These are phyloP conservation scores for Apiospora pterosperma DNA, from an alignment of 2,329 filamentous ascomycete genomes.

Conservation along the genomic window DNA sequence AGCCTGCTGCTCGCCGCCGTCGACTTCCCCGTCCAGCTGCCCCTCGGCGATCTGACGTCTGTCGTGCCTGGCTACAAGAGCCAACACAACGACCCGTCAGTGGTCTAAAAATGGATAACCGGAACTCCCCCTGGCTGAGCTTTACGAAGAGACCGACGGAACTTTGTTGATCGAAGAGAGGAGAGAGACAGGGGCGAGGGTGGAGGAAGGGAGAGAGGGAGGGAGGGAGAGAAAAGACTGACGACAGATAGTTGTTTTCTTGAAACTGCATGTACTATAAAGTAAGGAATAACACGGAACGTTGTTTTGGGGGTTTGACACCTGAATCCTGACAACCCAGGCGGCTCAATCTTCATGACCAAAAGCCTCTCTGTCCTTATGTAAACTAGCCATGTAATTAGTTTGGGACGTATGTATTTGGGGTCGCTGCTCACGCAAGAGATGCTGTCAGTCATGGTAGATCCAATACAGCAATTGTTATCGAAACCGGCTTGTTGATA, in stretches of 20 bases:
- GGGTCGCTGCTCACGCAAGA: too few species aligned
- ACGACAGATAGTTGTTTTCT: not conserved
- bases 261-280: not conserved
- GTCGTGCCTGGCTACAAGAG: not conserved
- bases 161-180: not conserved
- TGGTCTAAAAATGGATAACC: not conserved
- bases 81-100: not conserved
- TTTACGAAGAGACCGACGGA: not conserved
- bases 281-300: not conserved
- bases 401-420: too few species aligned
- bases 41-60: not conserved
- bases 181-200: not conserved
- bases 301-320: not conserved
- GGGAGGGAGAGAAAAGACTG: not conserved
- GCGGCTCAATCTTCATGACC: too few species aligned
- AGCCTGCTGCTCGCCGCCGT: not conserved
- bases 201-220: not conserved
- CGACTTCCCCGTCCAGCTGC: not conserved
- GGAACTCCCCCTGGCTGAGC: not conserved
- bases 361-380: too few species aligned
- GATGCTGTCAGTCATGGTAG: too few species aligned
- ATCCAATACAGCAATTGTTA: too few species aligned
- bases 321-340: not conserved
- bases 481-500: too few species aligned
- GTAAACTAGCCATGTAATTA: too few species aligned